A percentile compares a stretch with the other conserved stretches of the same genome.
phyloP scores from a whole-genome alignment of 306 rosid genomes.

The Glycine soja region DNA sequence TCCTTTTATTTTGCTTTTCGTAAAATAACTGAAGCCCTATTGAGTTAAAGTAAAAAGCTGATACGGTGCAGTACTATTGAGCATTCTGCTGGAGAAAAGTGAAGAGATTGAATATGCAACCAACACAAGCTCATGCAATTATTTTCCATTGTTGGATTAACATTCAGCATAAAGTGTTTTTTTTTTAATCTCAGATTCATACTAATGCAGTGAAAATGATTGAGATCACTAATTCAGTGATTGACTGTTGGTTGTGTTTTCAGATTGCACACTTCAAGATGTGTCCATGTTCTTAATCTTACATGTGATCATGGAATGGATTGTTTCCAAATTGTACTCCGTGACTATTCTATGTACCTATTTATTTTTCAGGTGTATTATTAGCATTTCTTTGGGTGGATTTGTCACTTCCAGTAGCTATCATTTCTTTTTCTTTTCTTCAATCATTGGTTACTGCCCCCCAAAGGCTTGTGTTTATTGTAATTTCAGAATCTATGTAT shows the following conservation, averaged over 20 bases:
- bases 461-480: no score
- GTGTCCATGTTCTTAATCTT: not conserved
- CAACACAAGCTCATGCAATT: not conserved
- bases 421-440: not conserved
- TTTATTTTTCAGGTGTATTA: not conserved
- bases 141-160: not conserved
- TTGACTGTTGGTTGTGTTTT: no score
- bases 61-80: not conserved
- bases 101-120: no score
- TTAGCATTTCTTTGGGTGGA: not conserved
- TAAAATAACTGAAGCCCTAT: no score
- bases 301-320: not conserved
- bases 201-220: constrained; percentile 2
- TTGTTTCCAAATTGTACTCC: not conserved
- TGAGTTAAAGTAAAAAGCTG: not conserved
- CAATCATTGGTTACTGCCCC: no score
- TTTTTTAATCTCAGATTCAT: not conserved
- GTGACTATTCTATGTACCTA: not conserved
- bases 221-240: no score
- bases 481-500: no score
- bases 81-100: no score
- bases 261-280: not conserved
- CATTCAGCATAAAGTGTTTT: not conserved
- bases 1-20: not conserved
- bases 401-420: not conserved